Evolutionary conservation across 2,329 filamentous ascomycete species (phyloP), one percentile per base, ranked within the genome.

Genomic region (Didymella pomorum): DNA sequence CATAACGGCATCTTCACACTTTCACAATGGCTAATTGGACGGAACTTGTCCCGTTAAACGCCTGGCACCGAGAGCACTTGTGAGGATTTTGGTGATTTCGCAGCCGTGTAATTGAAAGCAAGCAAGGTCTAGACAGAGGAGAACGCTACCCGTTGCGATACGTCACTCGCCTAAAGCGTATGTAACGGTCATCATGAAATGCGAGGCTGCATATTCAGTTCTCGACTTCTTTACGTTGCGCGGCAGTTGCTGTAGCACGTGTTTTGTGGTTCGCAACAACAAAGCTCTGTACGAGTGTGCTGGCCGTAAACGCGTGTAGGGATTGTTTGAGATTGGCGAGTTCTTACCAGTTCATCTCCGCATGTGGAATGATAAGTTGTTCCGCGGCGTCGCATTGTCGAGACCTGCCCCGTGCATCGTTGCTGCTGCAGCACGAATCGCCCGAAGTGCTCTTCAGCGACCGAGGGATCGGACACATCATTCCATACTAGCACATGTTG

Each of bases 111-210:
- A 33, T 31, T 12, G 18, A 29, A 43, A 8, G 5, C n/a, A 43
- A 8, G 5, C n/a, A 11, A 10, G 39, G 39, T 20, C 28, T 35
- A 26, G 28, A 35, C 16, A 20, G 16, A n/a, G 41, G 12, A 20
- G 0, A 21, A 20, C 3, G 44, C 20, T 12, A 49, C 6, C 16
- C 33, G n/a, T 14, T 44, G 23, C 11, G 11, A 23, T 44, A 39
- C 14, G 16, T 28, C 9, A 45, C 39, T 50, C 18, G 41, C n/a
- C 12, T n/a, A 5, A 46, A 18, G 10, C 16, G 10, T 18, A 39
- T 50, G 21, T 20, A 44, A 18, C 2, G 23, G 23, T 50, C 23
- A 45, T 50, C 14, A n/a, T 49, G 28, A 44, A 26, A 43, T 47
- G 29, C 8, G 10, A 31, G 16, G 28, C 29, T 43, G 45, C 37